Evolutionary conservation across 768 basidiomycete species (phyloP), one percentile per base, ranked within the genome.

Genomic region (Rhizopogon sp.): DNA sequence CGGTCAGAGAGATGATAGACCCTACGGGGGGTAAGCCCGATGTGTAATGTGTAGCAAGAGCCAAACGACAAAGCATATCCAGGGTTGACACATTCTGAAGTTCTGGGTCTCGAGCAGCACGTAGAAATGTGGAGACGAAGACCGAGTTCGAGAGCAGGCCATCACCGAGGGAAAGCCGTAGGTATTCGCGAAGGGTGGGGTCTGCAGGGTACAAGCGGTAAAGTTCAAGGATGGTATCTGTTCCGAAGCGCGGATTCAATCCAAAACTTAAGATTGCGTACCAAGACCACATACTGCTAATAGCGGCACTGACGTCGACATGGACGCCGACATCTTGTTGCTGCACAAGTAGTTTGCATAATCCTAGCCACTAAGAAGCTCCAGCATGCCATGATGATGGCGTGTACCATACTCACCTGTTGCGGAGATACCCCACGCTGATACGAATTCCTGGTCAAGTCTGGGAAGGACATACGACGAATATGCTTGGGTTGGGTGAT

Each of bases 191-290:
- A n/a, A 92, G 76, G 43, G 75, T 75, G 17, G 81, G 79, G 63
- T 88, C 82, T n/a, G 82, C 87, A 22, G 87, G 85, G 61, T 88
- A 87, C 45, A 79, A 77, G 51, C 81, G 74, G 63, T 83, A 88
- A 14, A 91, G 74, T 7, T 79, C 70, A 43, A 92, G 73, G 10
- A 90, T 79, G 4, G 89, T 84, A 62, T 87, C 90, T 92, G 61
- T 53, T 25, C 11, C 37, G 37, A 37, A 55, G 31, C 20, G n/a
- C 46, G 31, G 17, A 33, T 44, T 42, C 16, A 53, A 35, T 25
- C 35, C 59, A 11, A 54, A 54, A 37, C 55, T 53, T 33, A 43
- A 43, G 37, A 8, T 29, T 16, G 20, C 39, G 44, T 10, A 13
- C 22, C 20, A 16, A 44, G 3, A 20, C 52, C 55, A 47, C 68